Conservation (phyloP, 139 green algal genomes). For the Pleodorina starrii region DNA sequence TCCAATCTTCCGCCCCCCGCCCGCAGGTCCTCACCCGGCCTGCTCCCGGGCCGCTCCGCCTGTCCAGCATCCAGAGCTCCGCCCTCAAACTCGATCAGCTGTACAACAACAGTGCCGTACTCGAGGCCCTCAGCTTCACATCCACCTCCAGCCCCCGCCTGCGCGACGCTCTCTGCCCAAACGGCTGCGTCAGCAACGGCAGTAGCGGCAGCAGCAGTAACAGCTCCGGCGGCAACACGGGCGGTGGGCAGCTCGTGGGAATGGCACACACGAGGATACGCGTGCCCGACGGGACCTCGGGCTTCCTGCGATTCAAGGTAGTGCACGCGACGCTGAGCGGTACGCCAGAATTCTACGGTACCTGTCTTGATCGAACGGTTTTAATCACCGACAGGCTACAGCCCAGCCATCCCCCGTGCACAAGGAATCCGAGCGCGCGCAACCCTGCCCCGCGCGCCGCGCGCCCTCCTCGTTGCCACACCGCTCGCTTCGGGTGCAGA, state of each 20-base stretch:
- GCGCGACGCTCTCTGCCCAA: too few relatives aligned
- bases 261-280: neutral
- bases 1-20: neutral
- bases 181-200: too few relatives aligned
- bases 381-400: neutral
- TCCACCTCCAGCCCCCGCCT: too few relatives aligned
- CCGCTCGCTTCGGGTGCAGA: too few relatives aligned
- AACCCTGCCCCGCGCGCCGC: neutral
- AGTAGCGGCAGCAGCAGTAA: neutral
- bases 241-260: neutral
- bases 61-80: neutral
- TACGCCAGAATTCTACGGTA: too few relatives aligned
- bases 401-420: neutral
- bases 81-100: neutral
- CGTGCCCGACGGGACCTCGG: neutral
- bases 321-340: too few relatives aligned
- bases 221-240: neutral
- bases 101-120: neutral
- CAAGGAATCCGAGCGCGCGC: too few relatives aligned
- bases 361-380: neutral
- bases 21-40: constrained; percentile 15
- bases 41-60: neutral
- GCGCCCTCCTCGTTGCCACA: neutral
- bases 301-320: neutral
- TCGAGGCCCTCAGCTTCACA: neutral